Percentiles rank a stretch among this genome's conserved stretches.
Conservation (phyloP, 306 rosid species). For the Fagus sylvatica region DNA sequence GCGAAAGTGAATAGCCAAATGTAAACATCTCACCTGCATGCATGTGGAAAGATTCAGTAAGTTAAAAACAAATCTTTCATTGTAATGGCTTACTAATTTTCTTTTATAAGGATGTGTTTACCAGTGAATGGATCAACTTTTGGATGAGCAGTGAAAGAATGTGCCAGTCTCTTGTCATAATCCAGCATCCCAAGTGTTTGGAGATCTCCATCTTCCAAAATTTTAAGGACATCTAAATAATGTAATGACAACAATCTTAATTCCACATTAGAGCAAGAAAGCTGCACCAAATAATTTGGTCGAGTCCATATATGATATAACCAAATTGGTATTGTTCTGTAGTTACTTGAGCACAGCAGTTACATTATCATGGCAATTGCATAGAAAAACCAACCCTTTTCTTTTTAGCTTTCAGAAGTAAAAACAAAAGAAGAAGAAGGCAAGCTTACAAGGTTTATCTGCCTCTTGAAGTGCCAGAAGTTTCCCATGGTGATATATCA, state of each 20-base stretch:
- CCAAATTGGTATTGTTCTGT: constrained; percentile 2
- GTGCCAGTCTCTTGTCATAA: constrained; percentile 91
- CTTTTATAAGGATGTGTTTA: constrained; percentile 32
- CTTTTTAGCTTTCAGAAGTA: neutral
- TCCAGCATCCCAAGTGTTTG: constrained; percentile 90
- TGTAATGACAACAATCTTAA: constrained; percentile 24
- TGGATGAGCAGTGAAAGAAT: constrained; percentile 96
- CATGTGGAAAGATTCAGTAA: constrained; percentile 23
- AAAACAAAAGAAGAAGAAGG: constrained; percentile 13
- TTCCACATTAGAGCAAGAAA: neutral
- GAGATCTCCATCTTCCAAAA: constrained; percentile 94
- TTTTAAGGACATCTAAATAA: constrained; percentile 77
- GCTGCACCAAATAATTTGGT: neutral
- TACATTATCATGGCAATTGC: constrained; percentile 11
- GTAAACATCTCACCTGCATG: constrained; percentile 97
- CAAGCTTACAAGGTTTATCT: constrained; percentile 89
- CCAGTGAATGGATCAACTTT: constrained; percentile 95
- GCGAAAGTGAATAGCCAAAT: constrained; percentile 77
- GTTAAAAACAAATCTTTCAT: constrained; percentile 19
- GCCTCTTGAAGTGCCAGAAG: constrained; percentile 90
- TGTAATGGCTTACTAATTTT: constrained; percentile 19
- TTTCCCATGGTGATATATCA: constrained; percentile 84
- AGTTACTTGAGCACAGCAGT: neutral
- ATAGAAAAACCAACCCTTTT: constrained; percentile 14
- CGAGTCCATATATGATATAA: neutral